phyloP scores from a whole-genome alignment of 2,329 filamentous ascomycete species.

The Alternaria infectoria region DNA sequence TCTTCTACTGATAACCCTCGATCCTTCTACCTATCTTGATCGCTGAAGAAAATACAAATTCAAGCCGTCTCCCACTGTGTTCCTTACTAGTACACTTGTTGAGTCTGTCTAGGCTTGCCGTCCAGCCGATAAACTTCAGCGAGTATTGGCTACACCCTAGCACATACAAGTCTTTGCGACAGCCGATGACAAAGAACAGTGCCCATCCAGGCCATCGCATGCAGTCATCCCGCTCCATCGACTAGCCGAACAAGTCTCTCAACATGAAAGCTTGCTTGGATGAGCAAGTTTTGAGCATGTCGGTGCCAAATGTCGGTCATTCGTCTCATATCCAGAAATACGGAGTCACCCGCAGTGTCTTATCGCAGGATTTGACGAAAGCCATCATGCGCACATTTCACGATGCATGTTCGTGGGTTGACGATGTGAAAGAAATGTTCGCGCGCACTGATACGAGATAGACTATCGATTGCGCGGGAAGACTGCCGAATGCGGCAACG shows the following conservation, averaged over 20 bases:
- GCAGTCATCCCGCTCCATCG: background rate
- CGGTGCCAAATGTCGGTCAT: background rate
- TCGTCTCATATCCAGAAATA: background rate
- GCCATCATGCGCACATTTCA: background rate
- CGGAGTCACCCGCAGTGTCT: background rate
- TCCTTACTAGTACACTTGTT: background rate
- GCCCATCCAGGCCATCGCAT: background rate
- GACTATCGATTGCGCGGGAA: slow-evolving; percentile 11
- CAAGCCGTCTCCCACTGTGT: background rate
- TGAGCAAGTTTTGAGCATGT: background rate
- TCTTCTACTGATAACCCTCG: background rate
- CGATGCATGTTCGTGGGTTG: background rate
- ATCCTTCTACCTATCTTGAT: background rate
- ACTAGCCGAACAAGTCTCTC: background rate
- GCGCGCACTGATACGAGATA: slow-evolving; percentile 6
- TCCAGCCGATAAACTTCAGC: background rate
- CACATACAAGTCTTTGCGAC: background rate
- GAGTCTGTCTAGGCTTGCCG: background rate
- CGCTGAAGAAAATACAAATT: background rate
- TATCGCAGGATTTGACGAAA: background rate
- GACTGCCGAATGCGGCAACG: background rate
- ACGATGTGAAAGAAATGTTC: background rate
- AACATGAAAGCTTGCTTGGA: background rate
- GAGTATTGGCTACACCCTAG: background rate
- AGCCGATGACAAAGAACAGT: background rate